Base-by-base conservation (phyloP, 108 stramenopile species). In the Chaetoceros tenuissimus region DNA sequence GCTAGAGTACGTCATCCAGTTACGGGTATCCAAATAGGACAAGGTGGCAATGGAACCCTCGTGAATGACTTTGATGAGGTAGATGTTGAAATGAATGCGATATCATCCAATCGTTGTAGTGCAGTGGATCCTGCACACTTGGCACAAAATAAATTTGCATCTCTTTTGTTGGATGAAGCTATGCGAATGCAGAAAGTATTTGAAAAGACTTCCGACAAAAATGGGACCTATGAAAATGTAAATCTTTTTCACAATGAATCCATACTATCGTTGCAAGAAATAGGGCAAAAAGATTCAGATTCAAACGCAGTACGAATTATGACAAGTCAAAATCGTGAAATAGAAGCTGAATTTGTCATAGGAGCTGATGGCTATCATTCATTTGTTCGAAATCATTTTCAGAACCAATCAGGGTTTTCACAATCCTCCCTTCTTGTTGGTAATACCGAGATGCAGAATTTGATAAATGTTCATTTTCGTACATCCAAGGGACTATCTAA, bases 341-440 rank as follows among this genome's bases (percentile, higher is more conserved):
- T 45, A 10, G 8, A 10, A 1, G 31, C 60, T 17, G 31, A 60
- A n/a, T 45, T 63, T 19, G 67, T 94, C 22, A 48, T 96, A 0
- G 95, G 88, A 3, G 87, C 87, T 7, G 93, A 96, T 61, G 96
- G 96, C n/a, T 83, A 80, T 13, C 69, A 74, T 30, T 94, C 93
- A 45, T 45, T 26, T 3, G 51, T 79, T 28, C 75, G 96, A 52
- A 58, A 67, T 17, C 29, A 55, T 17, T 75, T 60, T 40, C 47
- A 70, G 25, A 79, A 89, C 28, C 26, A 29, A 23, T 31, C 67
- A 25, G 69, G 70, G 75, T n/a, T n/a, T n/a, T n/a, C n/a, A n/a
- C n/a, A n/a, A n/a, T n/a, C n/a, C n/a, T n/a, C n/a, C n/a, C n/a
- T n/a, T n/a, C n/a, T n/a, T n/a, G 57, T 46, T 3, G 95, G 93